These are phyloP conservation scores for Aspergillus haitiensis DNA, from an alignment of 495 filamentous ascomycete genomes.

Conservation along the genomic window DNA sequence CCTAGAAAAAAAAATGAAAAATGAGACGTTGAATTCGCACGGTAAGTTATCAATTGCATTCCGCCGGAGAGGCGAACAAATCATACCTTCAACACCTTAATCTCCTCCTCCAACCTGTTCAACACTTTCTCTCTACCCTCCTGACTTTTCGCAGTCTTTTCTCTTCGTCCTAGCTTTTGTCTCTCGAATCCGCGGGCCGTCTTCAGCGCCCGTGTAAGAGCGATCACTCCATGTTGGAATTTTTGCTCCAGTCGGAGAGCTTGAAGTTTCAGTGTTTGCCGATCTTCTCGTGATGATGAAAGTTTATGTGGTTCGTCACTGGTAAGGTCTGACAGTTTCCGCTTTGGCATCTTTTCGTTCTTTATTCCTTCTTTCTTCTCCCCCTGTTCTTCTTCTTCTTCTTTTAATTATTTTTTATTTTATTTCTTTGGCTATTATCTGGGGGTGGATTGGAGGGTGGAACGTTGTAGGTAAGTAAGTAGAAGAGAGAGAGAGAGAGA, in stretches of 20 bases:
- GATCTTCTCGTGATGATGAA: slow-evolving; percentile 10
- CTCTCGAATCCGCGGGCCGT: slow-evolving; percentile 82
- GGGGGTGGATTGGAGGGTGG: neutral
- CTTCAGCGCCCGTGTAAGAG: slow-evolving; percentile 70
- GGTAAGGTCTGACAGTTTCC: slow-evolving; percentile 43
- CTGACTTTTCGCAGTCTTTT: slow-evolving; percentile 62
- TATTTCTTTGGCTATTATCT: neutral
- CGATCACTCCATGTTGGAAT: slow-evolving; percentile 57
- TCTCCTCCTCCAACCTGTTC: slow-evolving; percentile 69
- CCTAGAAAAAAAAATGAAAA: slow-evolving; percentile 14
- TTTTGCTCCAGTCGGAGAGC: slow-evolving; percentile 50
- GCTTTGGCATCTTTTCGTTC: slow-evolving; percentile 44
- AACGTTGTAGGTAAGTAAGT: neutral
- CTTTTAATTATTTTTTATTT: neutral
- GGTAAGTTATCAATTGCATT: slow-evolving; percentile 9
- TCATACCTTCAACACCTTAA: slow-evolving; percentile 76
- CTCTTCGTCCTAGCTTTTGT: slow-evolving; percentile 77
- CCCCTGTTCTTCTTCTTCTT: neutral
- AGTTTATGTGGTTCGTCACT: slow-evolving; percentile 19
- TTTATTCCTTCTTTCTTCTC: neutral
- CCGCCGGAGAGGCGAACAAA: too few relatives aligned
- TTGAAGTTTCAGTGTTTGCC: slow-evolving; percentile 33
- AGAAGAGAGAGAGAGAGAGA: neutral
- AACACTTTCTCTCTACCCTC: slow-evolving; percentile 38
- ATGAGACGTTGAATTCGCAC: neutral